Evolutionary conservation across 1,284 basidiomycete species (phyloP).

Genomic region (Irpex lacteus): DNA sequence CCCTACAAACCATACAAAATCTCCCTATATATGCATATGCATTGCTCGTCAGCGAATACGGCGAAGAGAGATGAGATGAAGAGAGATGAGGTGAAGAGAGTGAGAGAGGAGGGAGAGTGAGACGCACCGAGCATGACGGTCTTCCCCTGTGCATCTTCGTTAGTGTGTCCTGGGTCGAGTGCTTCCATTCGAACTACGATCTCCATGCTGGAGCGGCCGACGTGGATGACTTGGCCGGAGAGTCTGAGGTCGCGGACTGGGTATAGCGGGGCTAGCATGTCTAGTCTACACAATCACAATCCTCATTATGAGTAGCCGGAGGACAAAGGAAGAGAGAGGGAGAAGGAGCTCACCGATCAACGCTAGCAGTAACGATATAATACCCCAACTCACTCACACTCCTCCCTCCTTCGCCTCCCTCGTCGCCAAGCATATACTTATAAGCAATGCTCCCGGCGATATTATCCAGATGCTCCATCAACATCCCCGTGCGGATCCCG

Average conservation of each 20-base stretch:
- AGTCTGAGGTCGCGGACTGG: constrained; percentile 67
- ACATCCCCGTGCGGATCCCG: constrained; percentile 66
- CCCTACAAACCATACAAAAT: constrained; percentile 83
- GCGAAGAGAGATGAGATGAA: too few species aligned
- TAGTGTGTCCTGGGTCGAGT: constrained; percentile 34
- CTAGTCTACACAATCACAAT: constrained; percentile 41
- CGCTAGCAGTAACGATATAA: constrained; percentile 81
- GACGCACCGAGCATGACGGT: neutral
- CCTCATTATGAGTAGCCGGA: too few species aligned
- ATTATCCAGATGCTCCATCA: constrained; percentile 79
- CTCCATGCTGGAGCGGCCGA: constrained; percentile 77
- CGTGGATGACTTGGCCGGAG: constrained; percentile 79
- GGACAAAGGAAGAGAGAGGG: neutral
- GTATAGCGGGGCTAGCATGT: constrained; percentile 58
- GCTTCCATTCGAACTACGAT: constrained; percentile 82
- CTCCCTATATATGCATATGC: neutral
- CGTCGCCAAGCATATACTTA: constrained; percentile 72
- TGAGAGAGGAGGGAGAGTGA: neutral
- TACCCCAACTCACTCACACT: constrained; percentile 61
- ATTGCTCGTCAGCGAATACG: too few species aligned
- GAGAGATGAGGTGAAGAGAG: neutral
- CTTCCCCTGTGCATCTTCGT: neutral
- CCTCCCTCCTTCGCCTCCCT: constrained; percentile 33
- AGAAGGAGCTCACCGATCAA: constrained; percentile 57
- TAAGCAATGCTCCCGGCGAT: constrained; percentile 82